Evolutionary conservation across 176 grass and related monocot species (phyloP).

Genomic region (Chrysopogon serrulatus): DNA sequence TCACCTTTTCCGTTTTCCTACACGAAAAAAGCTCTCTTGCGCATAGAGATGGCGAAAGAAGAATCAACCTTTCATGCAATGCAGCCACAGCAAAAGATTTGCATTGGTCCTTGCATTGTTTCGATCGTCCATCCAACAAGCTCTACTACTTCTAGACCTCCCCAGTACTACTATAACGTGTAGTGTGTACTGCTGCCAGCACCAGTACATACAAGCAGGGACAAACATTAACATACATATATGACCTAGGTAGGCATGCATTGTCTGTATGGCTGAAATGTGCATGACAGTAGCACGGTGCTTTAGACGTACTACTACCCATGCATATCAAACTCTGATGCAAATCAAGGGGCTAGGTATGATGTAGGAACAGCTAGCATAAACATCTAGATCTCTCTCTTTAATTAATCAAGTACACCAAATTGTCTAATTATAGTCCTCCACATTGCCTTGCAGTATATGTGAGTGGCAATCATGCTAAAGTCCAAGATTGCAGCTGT

Average conservation of each 20-base stretch:
- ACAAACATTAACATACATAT: conserved; percentile 28
- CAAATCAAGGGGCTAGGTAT: conserved; percentile 9
- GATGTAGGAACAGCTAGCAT: conserved; percentile 22
- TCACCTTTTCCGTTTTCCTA: conserved; percentile 61
- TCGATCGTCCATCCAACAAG: not conserved
- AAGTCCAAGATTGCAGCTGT: conserved; percentile 55
- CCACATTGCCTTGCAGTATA: conserved; percentile 31
- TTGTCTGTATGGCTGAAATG: conserved; percentile 15
- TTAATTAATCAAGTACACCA: conserved; percentile 54
- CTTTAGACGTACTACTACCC: not conserved
- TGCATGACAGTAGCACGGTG: not conserved
- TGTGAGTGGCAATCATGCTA: conserved; percentile 45
- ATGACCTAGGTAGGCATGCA: not conserved
- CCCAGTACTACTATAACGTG: not conserved
- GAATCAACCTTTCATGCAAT: conserved; percentile 46
- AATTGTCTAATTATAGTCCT: conserved; percentile 30
- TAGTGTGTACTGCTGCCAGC: not conserved
- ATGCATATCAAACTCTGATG: conserved; percentile 36
- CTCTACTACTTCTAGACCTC: conserved; percentile 10
- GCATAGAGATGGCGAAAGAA: conserved; percentile 43
- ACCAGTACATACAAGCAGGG: conserved; percentile 26
- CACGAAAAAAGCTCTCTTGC: conserved; percentile 36
- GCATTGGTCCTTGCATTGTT: conserved; percentile 8
- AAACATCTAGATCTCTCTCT: conserved; percentile 37
- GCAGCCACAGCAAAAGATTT: conserved; percentile 38